phyloP scores from a whole-genome alignment of 306 rosid genomes.

The Cercis canadensis region DNA sequence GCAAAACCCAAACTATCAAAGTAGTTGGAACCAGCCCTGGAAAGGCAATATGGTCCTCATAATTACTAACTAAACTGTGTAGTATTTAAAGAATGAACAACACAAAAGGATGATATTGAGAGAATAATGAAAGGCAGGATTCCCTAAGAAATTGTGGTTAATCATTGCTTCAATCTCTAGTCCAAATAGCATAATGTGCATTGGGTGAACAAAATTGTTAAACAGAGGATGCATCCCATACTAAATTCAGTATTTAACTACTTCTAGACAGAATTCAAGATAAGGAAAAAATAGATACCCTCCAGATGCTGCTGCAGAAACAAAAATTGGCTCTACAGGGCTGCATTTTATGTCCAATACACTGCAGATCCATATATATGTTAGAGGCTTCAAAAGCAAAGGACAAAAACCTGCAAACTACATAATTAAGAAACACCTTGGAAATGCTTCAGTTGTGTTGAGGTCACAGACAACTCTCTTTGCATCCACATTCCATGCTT shows the following conservation, averaged over 20 bases:
- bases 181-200: constrained; percentile 24
- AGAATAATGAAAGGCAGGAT: constrained; percentile 10
- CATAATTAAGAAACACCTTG: constrained; percentile 61
- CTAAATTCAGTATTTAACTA: constrained; percentile 20
- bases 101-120: constrained; percentile 30
- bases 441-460: constrained; percentile 76
- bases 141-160: constrained; percentile 6
- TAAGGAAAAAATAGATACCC: constrained; percentile 55
- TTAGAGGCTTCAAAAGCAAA: constrained; percentile 23
- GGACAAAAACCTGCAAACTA: constrained; percentile 22
- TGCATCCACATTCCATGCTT: constrained; percentile 98
- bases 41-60: constrained; percentile 33
- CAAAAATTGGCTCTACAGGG: constrained; percentile 94
- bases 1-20: constrained; percentile 76
- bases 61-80: too few species aligned
- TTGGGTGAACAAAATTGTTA: constrained; percentile 3
- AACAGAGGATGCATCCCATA: constrained; percentile 14
- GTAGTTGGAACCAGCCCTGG: constrained; percentile 68
- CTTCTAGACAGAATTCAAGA: constrained; percentile 15
- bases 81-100: constrained; percentile 4
- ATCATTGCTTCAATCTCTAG: constrained; percentile 10
- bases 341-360: constrained; percentile 97
- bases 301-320: constrained; percentile 92
- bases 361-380: constrained; percentile 53
- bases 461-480: constrained; percentile 98